These are phyloP conservation scores for Blastocystis sp. DNA, from an alignment of 352 stramenopile genomes.

Conservation along the genomic window DNA sequence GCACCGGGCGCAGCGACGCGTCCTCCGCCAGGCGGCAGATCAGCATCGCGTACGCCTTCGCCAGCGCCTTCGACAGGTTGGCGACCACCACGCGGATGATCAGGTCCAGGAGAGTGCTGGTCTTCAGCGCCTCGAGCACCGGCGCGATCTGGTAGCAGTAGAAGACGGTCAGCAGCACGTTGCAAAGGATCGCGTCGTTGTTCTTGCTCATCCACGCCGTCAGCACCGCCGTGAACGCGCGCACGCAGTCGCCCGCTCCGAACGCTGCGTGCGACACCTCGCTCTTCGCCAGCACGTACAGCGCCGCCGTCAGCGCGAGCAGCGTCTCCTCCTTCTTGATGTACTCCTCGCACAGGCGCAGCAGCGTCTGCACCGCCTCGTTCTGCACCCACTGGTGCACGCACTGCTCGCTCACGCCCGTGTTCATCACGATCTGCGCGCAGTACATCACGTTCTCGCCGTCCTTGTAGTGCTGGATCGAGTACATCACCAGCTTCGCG, in stretches of 20 bases:
- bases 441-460: constrained; percentile 44
- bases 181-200: constrained; percentile 66
- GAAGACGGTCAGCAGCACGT: constrained; percentile 38
- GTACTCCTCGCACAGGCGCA: constrained; percentile 31
- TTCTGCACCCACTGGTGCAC: constrained; percentile 34
- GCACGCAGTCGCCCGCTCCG: constrained; percentile 21
- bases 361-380: constrained; percentile 39
- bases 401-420: constrained; percentile 38
- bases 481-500: constrained; percentile 32
- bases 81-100: constrained; percentile 37
- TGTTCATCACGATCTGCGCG: constrained; percentile 45
- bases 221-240: constrained; percentile 34
- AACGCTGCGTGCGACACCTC: constrained; percentile 40
- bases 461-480: not conserved
- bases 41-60: constrained; percentile 63
- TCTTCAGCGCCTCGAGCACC: constrained; percentile 11
- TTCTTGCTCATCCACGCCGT: constrained; percentile 8
- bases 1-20: constrained; percentile 35
- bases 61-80: constrained; percentile 45
- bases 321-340: constrained; percentile 60
- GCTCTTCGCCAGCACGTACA: constrained; percentile 40
- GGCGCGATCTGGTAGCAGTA: constrained; percentile 28
- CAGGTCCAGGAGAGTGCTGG: constrained; percentile 22
- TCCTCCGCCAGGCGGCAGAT: constrained; percentile 53
- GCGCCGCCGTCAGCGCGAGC: constrained; percentile 14